phyloP scores from a whole-genome alignment of 106 monocot genomes.

The Vanilla planifolia region DNA sequence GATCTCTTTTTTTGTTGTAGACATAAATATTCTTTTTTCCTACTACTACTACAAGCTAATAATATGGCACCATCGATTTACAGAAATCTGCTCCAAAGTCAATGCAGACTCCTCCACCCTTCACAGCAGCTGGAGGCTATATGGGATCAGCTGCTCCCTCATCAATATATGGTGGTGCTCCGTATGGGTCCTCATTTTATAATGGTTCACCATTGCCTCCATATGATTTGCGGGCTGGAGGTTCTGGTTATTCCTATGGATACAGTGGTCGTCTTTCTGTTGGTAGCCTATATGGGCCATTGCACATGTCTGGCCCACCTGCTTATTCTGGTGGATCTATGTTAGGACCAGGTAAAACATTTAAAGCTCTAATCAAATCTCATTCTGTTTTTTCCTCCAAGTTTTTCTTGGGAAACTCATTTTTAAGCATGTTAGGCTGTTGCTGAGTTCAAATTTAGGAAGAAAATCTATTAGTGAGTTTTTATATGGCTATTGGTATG shows the following conservation, averaged over 20 bases:
- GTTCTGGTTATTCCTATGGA: slow-evolving; percentile 55
- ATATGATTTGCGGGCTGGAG: slow-evolving; percentile 35
- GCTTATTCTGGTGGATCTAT: slow-evolving; percentile 51
- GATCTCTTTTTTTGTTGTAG: too few species aligned
- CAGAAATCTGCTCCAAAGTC: slow-evolving; percentile 67
- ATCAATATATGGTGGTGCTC: slow-evolving; percentile 72
- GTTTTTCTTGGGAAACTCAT: too few species aligned
- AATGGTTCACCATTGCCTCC: slow-evolving; percentile 47
- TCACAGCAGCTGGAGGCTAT: slow-evolving; percentile 50
- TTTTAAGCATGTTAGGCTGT: too few species aligned
- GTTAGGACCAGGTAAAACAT: slow-evolving; percentile 13
- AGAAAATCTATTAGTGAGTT: too few species aligned
- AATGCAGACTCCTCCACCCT: slow-evolving; percentile 38
- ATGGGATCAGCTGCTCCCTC: slow-evolving; percentile 52
- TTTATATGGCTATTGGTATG: too few species aligned
- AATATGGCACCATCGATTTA: neutral
- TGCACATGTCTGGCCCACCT: slow-evolving; percentile 44
- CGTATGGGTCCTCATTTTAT: slow-evolving; percentile 51
- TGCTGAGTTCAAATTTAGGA: too few species aligned
- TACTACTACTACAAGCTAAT: neutral
- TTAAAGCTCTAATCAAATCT: neutral
- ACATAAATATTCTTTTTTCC: too few species aligned
- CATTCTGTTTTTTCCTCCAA: neutral
- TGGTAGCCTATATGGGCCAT: slow-evolving; percentile 70
- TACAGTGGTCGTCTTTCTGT: slow-evolving; percentile 53